phyloP scores from a whole-genome alignment of 2,329 filamentous ascomycete genomes.

The Ambrosiella cleistominuta region DNA sequence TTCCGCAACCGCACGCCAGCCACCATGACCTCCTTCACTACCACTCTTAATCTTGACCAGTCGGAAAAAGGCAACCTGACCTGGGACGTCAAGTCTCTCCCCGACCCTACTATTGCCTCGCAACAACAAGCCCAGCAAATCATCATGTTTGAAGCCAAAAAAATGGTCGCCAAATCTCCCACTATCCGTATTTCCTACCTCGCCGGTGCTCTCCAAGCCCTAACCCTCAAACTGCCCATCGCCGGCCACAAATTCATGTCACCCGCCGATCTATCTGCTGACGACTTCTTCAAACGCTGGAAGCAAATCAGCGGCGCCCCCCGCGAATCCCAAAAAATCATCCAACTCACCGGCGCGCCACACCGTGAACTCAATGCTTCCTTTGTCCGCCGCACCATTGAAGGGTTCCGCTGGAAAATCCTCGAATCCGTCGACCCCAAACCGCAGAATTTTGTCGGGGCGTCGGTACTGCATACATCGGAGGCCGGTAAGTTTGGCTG shows the following conservation, averaged over 20 bases:
- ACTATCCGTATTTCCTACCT: conserved; percentile 91
- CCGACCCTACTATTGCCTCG: conserved; percentile 61
- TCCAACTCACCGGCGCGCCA: conserved; percentile 37
- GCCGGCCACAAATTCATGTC: conserved; percentile 95
- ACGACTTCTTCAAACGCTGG: conserved; percentile 98
- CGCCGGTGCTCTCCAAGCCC: conserved; percentile 76
- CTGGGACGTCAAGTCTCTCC: conserved; percentile 74
- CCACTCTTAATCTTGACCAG: conserved; percentile 69
- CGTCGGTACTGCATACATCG: conserved; percentile 66
- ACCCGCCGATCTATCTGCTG: conserved; percentile 62
- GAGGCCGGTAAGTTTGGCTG: conserved; percentile 86
- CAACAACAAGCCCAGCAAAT: conserved; percentile 78
- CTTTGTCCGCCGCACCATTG: conserved; percentile 55
- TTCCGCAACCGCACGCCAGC: conserved; percentile 87
- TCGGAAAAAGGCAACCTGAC: conserved; percentile 49
- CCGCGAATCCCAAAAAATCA: conserved; percentile 75
- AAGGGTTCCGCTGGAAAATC: conserved; percentile 80
- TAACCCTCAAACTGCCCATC: conserved; percentile 81
- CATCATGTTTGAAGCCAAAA: conserved; percentile 79
- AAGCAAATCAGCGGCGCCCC: conserved; percentile 88
- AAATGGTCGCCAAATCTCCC: conserved; percentile 64
- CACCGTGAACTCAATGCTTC: conserved; percentile 48
- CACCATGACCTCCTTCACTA: conserved; percentile 78
- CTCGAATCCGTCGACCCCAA: conserved; percentile 81
- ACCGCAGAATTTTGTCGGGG: conserved; percentile 80